Percentiles rank a stretch among this genome's conserved stretches.
Conservation (phyloP, 164 flowering plant species). For the Santalum album region DNA sequence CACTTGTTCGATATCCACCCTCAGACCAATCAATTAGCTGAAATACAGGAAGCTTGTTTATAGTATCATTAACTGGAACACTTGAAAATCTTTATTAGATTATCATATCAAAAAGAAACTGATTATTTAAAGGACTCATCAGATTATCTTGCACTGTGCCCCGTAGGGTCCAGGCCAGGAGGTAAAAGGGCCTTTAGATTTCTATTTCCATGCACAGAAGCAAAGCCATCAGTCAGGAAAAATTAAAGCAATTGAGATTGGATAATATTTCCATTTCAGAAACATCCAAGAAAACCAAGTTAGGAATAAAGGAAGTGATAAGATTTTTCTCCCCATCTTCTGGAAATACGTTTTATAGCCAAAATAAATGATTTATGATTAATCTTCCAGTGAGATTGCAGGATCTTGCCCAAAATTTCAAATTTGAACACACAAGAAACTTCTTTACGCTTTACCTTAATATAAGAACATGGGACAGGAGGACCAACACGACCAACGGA, state of each 20-base stretch:
- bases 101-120: too few relatives aligned
- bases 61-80: not conserved
- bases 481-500: constrained; percentile 98
- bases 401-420: not conserved
- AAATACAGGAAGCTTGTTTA: constrained; percentile 8
- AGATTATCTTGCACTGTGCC: too few relatives aligned
- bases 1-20: constrained; percentile 75
- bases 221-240: not conserved
- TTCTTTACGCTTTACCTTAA: not conserved
- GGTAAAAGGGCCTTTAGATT: too few relatives aligned
- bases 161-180: too few relatives aligned
- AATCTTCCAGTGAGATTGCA: too few relatives aligned
- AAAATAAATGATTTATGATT: too few relatives aligned
- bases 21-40: constrained; percentile 95
- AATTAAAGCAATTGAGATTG: not conserved
- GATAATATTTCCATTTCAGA: not conserved
- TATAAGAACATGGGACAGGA: constrained; percentile 80
- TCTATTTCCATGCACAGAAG: too few relatives aligned
- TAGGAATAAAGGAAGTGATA: not conserved
- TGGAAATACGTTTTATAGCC: too few relatives aligned
- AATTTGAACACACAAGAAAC: not conserved
- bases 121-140: too few relatives aligned
- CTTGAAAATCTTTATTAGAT: too few relatives aligned
- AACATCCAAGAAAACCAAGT: not conserved
- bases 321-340: too few relatives aligned